Evolutionary conservation across 345 rosid genomes (phyloP).

Genomic region (Bruguiera gymnorhiza): DNA sequence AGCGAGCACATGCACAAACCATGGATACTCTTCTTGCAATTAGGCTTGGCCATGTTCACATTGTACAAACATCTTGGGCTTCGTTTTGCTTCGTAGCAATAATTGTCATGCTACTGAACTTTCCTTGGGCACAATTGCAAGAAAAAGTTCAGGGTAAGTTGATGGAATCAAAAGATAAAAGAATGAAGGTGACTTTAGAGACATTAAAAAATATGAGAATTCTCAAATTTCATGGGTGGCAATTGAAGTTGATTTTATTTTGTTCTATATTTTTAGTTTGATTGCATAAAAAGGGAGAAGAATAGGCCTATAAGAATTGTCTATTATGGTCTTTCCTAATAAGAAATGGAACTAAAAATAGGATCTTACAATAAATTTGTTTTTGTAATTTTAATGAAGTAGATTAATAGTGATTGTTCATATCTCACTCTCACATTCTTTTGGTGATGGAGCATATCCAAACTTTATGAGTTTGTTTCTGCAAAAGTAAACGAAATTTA

Average conservation of each 20-base stretch:
- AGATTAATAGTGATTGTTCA: too few relatives aligned
- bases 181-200: conserved; percentile 35
- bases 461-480: too few relatives aligned
- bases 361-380: too few relatives aligned
- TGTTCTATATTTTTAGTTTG: too few relatives aligned
- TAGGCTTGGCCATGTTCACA: conserved; percentile 25
- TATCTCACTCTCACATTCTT: too few relatives aligned
- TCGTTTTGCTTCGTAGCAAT: conserved; percentile 23
- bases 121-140: conserved; percentile 22
- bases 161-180: conserved; percentile 33
- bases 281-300: too few relatives aligned
- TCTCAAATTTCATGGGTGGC: conserved; percentile 42
- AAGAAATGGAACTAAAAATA: too few relatives aligned
- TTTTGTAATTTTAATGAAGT: too few relatives aligned
- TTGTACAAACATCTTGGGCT: conserved; percentile 30
- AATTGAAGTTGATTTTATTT: conserved; percentile 15
- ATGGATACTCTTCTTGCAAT: conserved; percentile 30
- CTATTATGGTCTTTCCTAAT: too few relatives aligned
- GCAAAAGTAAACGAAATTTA: too few relatives aligned
- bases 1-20: conserved; percentile 28
- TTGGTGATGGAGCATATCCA: too few relatives aligned
- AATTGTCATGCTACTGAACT: conserved; percentile 24
- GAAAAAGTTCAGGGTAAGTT: conserved; percentile 26
- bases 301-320: too few relatives aligned
- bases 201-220: conserved; percentile 32